Conservation (phyloP, 2,329 filamentous ascomycete species). For the Claviceps capensis region DNA sequence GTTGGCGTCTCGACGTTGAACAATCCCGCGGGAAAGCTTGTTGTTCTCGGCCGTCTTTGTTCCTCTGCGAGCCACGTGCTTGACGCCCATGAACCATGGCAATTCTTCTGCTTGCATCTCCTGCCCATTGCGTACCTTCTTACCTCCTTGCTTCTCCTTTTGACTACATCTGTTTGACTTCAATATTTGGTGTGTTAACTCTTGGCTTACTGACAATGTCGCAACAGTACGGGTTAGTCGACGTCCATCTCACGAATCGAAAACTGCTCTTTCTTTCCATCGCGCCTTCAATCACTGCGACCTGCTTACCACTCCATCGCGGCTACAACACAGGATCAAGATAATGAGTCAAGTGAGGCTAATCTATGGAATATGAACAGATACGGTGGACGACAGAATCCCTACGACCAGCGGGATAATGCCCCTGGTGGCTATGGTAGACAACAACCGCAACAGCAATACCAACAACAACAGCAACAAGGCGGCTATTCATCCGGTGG, state of each 20-base stretch:
- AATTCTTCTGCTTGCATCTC: background rate
- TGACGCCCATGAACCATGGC: background rate
- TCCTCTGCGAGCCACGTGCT: background rate
- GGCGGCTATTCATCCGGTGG: constrained; percentile 4
- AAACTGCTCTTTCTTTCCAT: background rate
- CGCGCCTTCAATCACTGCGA: background rate
- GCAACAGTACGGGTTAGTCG: constrained; percentile 41
- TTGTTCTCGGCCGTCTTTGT: background rate
- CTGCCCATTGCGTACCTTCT: background rate
- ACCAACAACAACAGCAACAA: background rate
- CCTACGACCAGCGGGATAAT: constrained; percentile 42
- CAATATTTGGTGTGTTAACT: constrained; percentile 2
- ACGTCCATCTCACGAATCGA: constrained; percentile 1
- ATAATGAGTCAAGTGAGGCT: background rate
- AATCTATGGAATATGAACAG: constrained; percentile 18
- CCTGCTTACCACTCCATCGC: background rate
- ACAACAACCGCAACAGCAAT: constrained; percentile 4
- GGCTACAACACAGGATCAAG: background rate
- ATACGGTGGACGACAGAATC: constrained; percentile 42
- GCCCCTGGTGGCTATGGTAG: constrained; percentile 21
- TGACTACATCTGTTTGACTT: background rate
- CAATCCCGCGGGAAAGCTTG: background rate
- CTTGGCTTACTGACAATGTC: constrained; percentile 15
- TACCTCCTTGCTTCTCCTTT: background rate
- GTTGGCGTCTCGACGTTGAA: constrained; percentile 11